Evolutionary conservation across 495 filamentous ascomycete genomes (phyloP), one percentile per base, ranked within the genome.

Genomic region (Baudoinia panamericana): DNA sequence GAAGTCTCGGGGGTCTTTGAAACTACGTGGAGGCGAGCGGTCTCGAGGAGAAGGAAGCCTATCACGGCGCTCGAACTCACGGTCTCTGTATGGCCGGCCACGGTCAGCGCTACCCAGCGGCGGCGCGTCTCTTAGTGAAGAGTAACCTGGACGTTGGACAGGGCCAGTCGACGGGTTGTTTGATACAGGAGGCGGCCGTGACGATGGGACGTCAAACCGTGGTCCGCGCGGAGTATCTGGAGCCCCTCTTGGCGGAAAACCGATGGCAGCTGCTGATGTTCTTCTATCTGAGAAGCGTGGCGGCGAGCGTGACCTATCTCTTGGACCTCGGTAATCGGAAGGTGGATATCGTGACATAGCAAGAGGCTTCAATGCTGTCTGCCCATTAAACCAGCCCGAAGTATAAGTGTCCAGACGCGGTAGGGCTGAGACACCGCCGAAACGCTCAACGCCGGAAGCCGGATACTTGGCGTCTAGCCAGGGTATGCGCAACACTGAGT

Each of bases 301-400:
- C 12, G 75, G 74, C 1, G 75, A 78, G 30, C 73, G 75, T 1
- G 76, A 79, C 22, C 73, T 62, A 39, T 78, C 74, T 45, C 75
- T 61, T 30, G 70, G 63, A 25, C 65, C 66, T 30, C 63, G 61
- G 38, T 58, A 56, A 16, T 66, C 63, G 41, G 53, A n/a, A 9
- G 46, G 46, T 8, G 40, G 39, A 30, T 48, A 55, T 47, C 52
- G 44, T 21, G 52, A 55, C 41, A 52, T 51, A 21, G 15, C 23
- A 32, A 18, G 7, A 24, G 10, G 21, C 21, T n/a, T 30, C 21
- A 46, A 13, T 25, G 42, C 20, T 23, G 17, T n/a, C 17, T 34
- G 21, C 20, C 43, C 41, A 43, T 37, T 13, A 16, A n/a, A 8
- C 26, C n/a, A n/a, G 5, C 31, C 8, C 11, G 8, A 9, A 20